A percentile compares a stretch with the other conserved stretches of the same genome.
Evolutionary conservation across 768 basidiomycete genomes (phyloP).

Genomic region (Boletus rubroflammeus): DNA sequence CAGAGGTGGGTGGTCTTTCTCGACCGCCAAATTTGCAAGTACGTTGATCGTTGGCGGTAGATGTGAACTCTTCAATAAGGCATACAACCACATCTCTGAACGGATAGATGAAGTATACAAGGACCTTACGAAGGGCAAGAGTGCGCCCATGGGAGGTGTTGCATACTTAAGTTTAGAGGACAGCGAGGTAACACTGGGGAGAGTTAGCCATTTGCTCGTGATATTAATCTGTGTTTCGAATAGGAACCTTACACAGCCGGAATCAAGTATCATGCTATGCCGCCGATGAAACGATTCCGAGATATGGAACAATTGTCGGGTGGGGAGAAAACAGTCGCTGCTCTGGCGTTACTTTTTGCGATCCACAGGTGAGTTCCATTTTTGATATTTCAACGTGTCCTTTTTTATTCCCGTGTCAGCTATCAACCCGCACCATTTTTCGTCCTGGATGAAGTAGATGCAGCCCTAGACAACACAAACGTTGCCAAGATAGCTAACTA

Average conservation of each 20-base stretch:
- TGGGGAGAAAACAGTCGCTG: constrained; percentile 98
- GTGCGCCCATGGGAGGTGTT: constrained; percentile 91
- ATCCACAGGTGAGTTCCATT: constrained; percentile 72
- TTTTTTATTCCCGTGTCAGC: constrained; percentile 37
- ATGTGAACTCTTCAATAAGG: constrained; percentile 89
- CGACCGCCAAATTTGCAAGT: neutral
- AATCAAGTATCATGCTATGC: constrained; percentile 99
- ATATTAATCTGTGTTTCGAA: constrained; percentile 3
- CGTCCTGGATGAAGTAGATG: constrained; percentile 97
- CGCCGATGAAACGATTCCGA: constrained; percentile 97
- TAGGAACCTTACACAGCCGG: constrained; percentile 84
- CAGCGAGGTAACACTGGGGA: constrained; percentile 65
- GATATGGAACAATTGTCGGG: constrained; percentile 99
- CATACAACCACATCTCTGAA: constrained; percentile 94
- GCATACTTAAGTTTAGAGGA: constrained; percentile 96
- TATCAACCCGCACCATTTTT: constrained; percentile 98
- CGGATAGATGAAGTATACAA: constrained; percentile 96
- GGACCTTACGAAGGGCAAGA: constrained; percentile 93
- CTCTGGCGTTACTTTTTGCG: constrained; percentile 92
- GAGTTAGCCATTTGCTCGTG: constrained; percentile 15
- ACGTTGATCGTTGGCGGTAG: constrained; percentile 26
- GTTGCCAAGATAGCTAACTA: constrained; percentile 95
- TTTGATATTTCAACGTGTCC: neutral
- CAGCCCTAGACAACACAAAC: constrained; percentile 97
- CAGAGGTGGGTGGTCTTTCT: constrained; percentile 50